Percentiles rank a stretch among this genome's conserved stretches.
phyloP scores from a whole-genome alignment of 768 basidiomycete genomes.

The Cystofilobasidium macerans region DNA sequence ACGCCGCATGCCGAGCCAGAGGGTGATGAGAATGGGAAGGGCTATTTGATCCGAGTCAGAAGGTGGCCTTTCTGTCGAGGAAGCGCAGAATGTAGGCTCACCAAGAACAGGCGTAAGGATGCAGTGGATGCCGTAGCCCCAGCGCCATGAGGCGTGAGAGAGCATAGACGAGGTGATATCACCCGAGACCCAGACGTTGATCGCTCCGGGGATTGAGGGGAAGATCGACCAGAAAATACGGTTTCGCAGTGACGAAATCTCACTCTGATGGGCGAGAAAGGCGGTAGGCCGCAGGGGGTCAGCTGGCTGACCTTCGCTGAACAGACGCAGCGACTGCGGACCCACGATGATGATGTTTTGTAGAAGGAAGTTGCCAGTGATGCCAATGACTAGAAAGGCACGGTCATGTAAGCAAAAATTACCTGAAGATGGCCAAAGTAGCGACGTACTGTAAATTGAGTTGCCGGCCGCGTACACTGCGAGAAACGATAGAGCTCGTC shows the following conservation, averaged over 20 bases:
- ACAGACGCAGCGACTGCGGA: neutral
- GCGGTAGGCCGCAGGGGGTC: too few relatives aligned
- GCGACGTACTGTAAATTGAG: too few relatives aligned
- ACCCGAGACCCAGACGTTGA: slow-evolving; percentile 36
- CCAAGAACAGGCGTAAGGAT: neutral
- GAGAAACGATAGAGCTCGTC: too few relatives aligned
- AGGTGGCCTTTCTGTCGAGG: neutral
- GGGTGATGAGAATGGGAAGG: slow-evolving; percentile 34
- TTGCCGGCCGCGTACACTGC: too few relatives aligned
- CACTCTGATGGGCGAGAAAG: slow-evolving; percentile 22
- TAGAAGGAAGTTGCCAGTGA: slow-evolving; percentile 34
- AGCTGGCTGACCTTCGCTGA: too few relatives aligned
- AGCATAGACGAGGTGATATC: slow-evolving; percentile 31
- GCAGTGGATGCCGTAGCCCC: slow-evolving; percentile 31
- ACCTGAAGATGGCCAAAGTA: too few relatives aligned
- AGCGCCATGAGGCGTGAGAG: slow-evolving; percentile 13
- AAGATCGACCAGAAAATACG: slow-evolving; percentile 35
- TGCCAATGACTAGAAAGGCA: slow-evolving; percentile 35
- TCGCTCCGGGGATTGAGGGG: slow-evolving; percentile 33
- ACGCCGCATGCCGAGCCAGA: slow-evolving; percentile 28
- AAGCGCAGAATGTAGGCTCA: neutral
- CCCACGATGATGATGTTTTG: slow-evolving; percentile 30
- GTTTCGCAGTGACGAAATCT: slow-evolving; percentile 27
- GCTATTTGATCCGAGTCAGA: slow-evolving; percentile 33
- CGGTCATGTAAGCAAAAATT: too few relatives aligned